phyloP scores from a whole-genome alignment of 2,329 filamentous ascomycete genomes.

The Xylariaceae sp. region DNA sequence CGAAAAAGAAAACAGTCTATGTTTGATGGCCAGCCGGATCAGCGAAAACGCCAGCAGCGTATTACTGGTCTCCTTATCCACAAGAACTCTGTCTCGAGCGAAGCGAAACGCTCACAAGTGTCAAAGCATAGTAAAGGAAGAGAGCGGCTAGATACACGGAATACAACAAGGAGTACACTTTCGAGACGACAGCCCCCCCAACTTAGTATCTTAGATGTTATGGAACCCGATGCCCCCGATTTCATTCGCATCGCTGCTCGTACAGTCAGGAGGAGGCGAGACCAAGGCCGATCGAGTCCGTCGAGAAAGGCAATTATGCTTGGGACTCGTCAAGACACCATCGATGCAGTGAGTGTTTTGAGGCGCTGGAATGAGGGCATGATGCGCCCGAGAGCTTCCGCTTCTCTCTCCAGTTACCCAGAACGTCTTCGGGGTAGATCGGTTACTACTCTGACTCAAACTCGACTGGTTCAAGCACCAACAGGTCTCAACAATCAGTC shows the following conservation, averaged over 20 bases:
- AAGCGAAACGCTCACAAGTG: not conserved
- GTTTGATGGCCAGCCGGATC: conserved; percentile 28
- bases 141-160: conserved; percentile 13
- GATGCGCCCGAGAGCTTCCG: conserved; percentile 40
- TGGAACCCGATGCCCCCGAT: conserved; percentile 46
- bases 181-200: conserved; percentile 35
- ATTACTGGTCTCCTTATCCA: conserved; percentile 28
- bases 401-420: not conserved
- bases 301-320: conserved; percentile 53
- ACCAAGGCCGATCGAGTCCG: conserved; percentile 52
- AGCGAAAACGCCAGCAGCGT: conserved; percentile 30
- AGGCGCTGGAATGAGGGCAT: conserved; percentile 51
- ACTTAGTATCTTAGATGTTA: conserved; percentile 58
- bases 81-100: conserved; percentile 17
- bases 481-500: not conserved
- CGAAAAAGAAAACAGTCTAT: conserved; percentile 31
- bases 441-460: not conserved
- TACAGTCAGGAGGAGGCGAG: conserved; percentile 42
- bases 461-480: not conserved
- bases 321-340: conserved; percentile 55
- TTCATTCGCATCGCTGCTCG: conserved; percentile 60
- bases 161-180: conserved; percentile 5
- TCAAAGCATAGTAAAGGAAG: not conserved
- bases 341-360: conserved; percentile 51
- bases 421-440: not conserved